These are phyloP conservation scores for Samsoniella hepiali DNA, from an alignment of 2,329 filamentous ascomycete species.

Conservation along the genomic window DNA sequence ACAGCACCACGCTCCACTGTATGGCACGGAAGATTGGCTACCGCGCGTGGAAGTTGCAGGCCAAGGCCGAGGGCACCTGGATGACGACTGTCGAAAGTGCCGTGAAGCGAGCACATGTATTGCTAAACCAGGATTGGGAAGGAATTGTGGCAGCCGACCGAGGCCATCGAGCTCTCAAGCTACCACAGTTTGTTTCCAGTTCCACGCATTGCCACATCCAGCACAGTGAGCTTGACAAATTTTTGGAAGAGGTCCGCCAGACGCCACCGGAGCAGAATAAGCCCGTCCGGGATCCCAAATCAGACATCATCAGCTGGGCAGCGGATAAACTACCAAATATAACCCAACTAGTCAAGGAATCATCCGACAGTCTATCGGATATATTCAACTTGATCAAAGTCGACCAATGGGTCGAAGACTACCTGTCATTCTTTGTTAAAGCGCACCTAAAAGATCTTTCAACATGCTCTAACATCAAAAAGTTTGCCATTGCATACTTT, in stretches of 20 bases:
- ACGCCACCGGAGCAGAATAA: not conserved
- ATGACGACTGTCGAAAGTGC: conserved; percentile 13
- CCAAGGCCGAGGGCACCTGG: conserved; percentile 8
- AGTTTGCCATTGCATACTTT: conserved; percentile 35
- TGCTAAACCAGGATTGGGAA: not conserved
- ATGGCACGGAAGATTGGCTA: conserved; percentile 45
- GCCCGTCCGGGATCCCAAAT: not conserved
- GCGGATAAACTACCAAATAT: not conserved
- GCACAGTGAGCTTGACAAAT: not conserved
- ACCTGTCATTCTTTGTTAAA: conserved; percentile 38
- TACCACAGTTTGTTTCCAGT: not conserved
- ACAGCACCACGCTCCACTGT: conserved; percentile 32
- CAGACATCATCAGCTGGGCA: not conserved
- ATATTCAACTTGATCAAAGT: conserved; percentile 34
- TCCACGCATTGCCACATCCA: too few relatives aligned
- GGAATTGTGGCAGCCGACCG: not conserved
- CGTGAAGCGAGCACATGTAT: not conserved
- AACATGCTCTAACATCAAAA: conserved; percentile 30
- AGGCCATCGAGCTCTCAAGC: not conserved
- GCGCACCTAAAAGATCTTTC: conserved; percentile 19
- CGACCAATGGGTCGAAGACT: conserved; percentile 47
- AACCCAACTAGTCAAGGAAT: not conserved
- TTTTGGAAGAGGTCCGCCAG: not conserved
- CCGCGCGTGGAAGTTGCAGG: conserved; percentile 40
- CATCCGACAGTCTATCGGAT: not conserved